phyloP scores from a whole-genome alignment of 495 filamentous ascomycete genomes.

The Lophiostoma macrostomum region DNA sequence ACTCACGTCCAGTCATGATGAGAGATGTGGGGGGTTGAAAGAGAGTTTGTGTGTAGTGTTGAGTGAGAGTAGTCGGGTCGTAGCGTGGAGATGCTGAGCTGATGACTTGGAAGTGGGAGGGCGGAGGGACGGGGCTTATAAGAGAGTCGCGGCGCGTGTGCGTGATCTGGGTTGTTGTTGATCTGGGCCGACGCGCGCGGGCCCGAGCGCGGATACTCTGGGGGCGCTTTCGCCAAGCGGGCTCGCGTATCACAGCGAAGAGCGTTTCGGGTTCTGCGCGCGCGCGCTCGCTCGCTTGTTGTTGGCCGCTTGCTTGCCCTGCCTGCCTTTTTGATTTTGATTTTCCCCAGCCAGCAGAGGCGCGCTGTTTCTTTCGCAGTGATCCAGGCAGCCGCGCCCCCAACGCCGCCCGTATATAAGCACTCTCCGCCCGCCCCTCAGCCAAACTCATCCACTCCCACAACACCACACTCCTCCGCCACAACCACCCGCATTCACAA shows the following conservation, averaged over 20 bases:
- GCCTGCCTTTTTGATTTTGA: conserved; percentile 17
- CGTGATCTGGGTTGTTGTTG: conserved; percentile 12
- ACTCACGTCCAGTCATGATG: conserved; percentile 95
- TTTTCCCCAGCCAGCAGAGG: conserved; percentile 19
- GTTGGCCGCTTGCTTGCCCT: conserved; percentile 4
- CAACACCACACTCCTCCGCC: conserved; percentile 32
- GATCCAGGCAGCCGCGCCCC: conserved; percentile 20
- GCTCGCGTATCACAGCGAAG: too few relatives aligned
- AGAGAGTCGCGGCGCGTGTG: conserved; percentile 4
- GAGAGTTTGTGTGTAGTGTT: conserved; percentile 1
- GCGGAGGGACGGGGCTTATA: not conserved
- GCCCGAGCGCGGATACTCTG: too few relatives aligned
- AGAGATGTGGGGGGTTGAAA: conserved; percentile 11
- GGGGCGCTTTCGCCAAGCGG: too few relatives aligned
- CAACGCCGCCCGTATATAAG: conserved; percentile 29
- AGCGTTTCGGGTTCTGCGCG: not conserved
- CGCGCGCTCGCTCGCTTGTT: conserved; percentile 1
- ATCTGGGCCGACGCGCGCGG: too few relatives aligned
- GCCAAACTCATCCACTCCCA: conserved; percentile 44
- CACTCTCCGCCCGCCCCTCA: conserved; percentile 36
- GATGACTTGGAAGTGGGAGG: conserved; percentile 3
- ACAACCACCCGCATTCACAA: conserved; percentile 3
- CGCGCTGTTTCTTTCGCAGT: conserved; percentile 15
- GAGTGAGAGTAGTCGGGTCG: conserved; percentile 3
- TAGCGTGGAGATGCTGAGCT: conserved; percentile 5